Conservation (phyloP, 257 asterid genomes). For the Nicotiana obtusifolia region DNA sequence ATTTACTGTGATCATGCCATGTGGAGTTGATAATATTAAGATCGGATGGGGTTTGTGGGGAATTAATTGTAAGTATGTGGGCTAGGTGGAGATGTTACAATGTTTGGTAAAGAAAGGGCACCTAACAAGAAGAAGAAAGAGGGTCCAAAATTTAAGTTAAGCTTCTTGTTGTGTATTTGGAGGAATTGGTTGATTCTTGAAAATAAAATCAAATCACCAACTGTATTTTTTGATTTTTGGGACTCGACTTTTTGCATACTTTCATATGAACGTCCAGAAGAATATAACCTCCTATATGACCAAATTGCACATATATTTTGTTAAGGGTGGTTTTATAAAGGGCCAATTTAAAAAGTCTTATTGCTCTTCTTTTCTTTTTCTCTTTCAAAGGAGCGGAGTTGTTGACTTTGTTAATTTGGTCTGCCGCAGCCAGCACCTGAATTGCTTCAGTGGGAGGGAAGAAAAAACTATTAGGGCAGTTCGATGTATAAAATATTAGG, state of each 20-base stretch:
- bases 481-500: too few species aligned
- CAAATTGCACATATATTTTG: not conserved
- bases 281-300: not conserved
- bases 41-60: not conserved
- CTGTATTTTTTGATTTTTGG: not conserved
- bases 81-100: not conserved
- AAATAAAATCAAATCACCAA: not conserved
- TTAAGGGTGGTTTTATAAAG: not conserved
- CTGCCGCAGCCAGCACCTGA: not conserved
- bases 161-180: not conserved
- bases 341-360: not conserved
- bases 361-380: not conserved
- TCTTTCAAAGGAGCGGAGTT: not conserved
- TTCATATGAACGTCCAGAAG: not conserved
- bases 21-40: not conserved
- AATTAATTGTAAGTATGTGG: not conserved
- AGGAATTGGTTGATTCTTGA: not conserved
- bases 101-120: not conserved
- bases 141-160: constrained; percentile 5
- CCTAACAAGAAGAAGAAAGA: not conserved
- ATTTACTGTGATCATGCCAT: not conserved
- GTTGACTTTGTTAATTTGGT: not conserved
- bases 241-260: not conserved
- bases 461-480: too few species aligned
- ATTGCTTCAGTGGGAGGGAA: too few species aligned